These are phyloP conservation scores for Camelina sativa DNA, from an alignment of 345 rosid species.

Conservation along the genomic window DNA sequence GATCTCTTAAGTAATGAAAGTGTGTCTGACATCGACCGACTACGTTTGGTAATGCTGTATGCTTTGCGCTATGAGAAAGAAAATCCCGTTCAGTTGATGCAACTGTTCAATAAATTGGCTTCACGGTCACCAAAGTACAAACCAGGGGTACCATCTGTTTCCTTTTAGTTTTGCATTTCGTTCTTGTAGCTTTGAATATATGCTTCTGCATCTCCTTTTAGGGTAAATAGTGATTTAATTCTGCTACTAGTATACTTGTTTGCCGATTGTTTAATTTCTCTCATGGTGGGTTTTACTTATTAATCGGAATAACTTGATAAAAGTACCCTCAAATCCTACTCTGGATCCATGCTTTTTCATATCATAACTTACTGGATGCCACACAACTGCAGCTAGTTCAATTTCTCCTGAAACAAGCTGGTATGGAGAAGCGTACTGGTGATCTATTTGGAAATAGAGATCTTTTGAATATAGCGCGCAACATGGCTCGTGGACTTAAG, in stretches of 20 bases:
- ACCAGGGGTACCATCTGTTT: slow-evolving; percentile 65
- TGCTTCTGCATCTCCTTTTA: slow-evolving; percentile 8
- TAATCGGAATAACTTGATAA: slow-evolving; percentile 16
- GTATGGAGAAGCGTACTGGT: slow-evolving; percentile 88
- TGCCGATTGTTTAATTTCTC: not conserved
- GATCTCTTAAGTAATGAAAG: slow-evolving; percentile 85
- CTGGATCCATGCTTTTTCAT: not conserved
- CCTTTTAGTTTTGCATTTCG: slow-evolving; percentile 24
- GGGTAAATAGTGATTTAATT: slow-evolving; percentile 2
- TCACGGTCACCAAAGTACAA: slow-evolving; percentile 90
- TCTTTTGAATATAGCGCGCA: slow-evolving; percentile 93
- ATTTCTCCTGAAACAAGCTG: slow-evolving; percentile 95
- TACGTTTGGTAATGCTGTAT: slow-evolving; percentile 88
- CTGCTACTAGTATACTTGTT: slow-evolving; percentile 3
- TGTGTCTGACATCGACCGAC: slow-evolving; percentile 81
- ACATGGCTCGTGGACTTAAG: slow-evolving; percentile 99
- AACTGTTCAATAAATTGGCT: slow-evolving; percentile 90
- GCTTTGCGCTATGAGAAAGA: slow-evolving; percentile 98
- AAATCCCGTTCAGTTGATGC: slow-evolving; percentile 96
- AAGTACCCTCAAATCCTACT: not conserved
- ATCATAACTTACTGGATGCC: slow-evolving; percentile 41
- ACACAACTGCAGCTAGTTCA: slow-evolving; percentile 79
- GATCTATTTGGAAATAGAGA: slow-evolving; percentile 97
- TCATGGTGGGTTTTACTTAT: not conserved
- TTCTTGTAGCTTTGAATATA: not conserved